Percentiles rank a stretch among this genome's conserved stretches.
phyloP scores from a whole-genome alignment of 169 alveolate species.

The Cryptosporidium canis region DNA sequence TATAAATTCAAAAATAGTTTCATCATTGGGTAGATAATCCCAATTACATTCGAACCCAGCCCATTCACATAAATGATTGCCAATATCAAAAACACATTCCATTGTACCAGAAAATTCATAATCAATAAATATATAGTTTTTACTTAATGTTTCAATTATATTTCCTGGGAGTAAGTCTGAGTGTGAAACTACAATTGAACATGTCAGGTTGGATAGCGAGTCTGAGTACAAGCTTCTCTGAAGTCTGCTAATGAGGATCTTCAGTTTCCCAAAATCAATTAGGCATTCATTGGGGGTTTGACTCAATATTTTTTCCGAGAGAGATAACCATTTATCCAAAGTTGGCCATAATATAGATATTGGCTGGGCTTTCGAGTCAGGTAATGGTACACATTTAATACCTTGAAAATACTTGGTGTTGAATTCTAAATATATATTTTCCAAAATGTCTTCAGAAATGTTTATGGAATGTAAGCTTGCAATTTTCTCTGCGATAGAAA shows the following conservation, averaged over 20 bases:
- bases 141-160: not conserved
- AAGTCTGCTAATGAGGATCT: not conserved
- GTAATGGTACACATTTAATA: not conserved
- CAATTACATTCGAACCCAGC: conserved; percentile 68
- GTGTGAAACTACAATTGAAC: conserved; percentile 52
- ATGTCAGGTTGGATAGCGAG: not conserved
- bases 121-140: conserved; percentile 36
- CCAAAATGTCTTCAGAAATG: not conserved
- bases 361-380: not conserved
- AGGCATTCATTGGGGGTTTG: not conserved
- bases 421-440: not conserved
- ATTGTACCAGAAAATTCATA: conserved; percentile 61
- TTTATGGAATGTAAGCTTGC: conserved; percentile 47
- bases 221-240: not conserved
- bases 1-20: not conserved
- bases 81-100: conserved; percentile 63
- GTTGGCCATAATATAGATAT: conserved; percentile 68
- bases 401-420: not conserved
- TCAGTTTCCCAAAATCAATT: not conserved
- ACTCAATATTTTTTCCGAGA: conserved; percentile 9
- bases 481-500: conserved; percentile 14
- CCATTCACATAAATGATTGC: conserved; percentile 66
- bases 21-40: conserved; percentile 31
- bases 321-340: not conserved
- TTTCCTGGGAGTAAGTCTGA: conserved; percentile 68